Percentiles rank a stretch among this genome's conserved stretches.
Evolutionary conservation across 331 rosid species (phyloP).

Genomic region (Quercus lobata): DNA sequence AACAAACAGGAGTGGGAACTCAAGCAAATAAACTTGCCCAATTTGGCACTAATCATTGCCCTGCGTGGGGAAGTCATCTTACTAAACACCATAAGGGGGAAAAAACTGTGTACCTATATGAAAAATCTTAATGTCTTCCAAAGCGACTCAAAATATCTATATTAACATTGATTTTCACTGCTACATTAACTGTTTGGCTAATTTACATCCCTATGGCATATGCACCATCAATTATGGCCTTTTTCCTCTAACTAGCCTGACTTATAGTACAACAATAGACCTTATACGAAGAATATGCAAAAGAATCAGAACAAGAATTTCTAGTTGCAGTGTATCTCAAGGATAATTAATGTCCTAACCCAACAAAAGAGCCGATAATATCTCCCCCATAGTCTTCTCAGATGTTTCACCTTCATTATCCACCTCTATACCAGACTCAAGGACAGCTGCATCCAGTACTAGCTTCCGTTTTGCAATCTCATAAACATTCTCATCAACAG

Average conservation of each 20-base stretch:
- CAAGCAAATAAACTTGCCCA: not conserved
- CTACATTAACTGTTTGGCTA: not conserved
- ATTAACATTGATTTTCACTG: not conserved
- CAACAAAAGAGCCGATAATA: slow-evolving; percentile 73
- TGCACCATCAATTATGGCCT: not conserved
- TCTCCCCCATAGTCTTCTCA: slow-evolving; percentile 97
- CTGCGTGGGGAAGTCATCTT: too few relatives aligned
- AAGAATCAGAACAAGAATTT: not conserved
- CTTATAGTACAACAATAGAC: not conserved
- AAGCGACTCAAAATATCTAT: not conserved
- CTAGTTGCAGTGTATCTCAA: not conserved
- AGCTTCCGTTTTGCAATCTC: slow-evolving; percentile 96
- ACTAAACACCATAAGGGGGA: not conserved
- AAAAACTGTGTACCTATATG: not conserved
- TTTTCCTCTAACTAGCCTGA: not conserved
- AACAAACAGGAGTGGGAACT: too few relatives aligned
- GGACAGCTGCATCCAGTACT: slow-evolving; percentile 91
- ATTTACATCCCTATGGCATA: slow-evolving; percentile 11
- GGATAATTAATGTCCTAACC: slow-evolving; percentile 34
- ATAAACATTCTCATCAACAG: slow-evolving; percentile 92
- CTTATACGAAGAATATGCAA: not conserved
- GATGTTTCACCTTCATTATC: slow-evolving; percentile 67
- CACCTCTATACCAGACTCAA: slow-evolving; percentile 70
- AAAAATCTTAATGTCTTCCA: not conserved
- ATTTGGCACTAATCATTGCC: not conserved